These are phyloP conservation scores for Fomitiporia mediterranea DNA, from an alignment of 1,284 basidiomycete genomes.

Conservation along the genomic window DNA sequence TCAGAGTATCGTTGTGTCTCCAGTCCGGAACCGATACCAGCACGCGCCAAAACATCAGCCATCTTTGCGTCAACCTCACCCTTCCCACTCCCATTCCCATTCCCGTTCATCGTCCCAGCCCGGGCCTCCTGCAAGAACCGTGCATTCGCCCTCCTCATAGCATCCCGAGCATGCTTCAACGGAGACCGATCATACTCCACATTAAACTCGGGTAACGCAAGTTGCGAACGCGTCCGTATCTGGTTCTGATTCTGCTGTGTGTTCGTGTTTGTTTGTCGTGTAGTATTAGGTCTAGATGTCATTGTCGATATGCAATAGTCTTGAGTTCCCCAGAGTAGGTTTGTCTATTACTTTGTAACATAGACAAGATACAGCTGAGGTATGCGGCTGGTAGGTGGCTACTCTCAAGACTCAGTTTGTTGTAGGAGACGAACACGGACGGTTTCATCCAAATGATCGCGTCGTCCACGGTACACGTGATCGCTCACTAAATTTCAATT, in stretches of 20 bases:
- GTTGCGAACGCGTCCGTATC: constrained; percentile 19
- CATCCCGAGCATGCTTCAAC: constrained; percentile 20
- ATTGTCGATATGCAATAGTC: neutral
- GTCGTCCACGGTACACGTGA: neutral
- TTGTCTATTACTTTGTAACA: neutral
- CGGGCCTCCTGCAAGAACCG: neutral
- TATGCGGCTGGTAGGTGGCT: neutral
- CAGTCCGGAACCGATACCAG: neutral
- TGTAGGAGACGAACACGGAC: neutral
- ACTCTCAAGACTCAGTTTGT: no score
- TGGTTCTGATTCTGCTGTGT: neutral
- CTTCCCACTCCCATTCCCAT: neutral
- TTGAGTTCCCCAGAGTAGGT: neutral
- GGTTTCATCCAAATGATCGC: neutral
- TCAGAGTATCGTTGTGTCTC: no score
- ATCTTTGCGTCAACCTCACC: neutral
- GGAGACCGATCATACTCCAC: constrained; percentile 16
- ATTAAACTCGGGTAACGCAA: constrained; percentile 13
- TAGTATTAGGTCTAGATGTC: neutral
- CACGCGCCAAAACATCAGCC: neutral
- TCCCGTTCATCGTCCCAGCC: neutral
- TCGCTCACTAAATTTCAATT: neutral
- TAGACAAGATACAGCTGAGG: neutral
- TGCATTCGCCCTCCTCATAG: constrained; percentile 13
- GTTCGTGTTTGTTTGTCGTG: neutral